These are phyloP conservation scores for Phialophora verrucosa DNA, from an alignment of 2,329 filamentous ascomycete genomes.

Conservation along the genomic window DNA sequence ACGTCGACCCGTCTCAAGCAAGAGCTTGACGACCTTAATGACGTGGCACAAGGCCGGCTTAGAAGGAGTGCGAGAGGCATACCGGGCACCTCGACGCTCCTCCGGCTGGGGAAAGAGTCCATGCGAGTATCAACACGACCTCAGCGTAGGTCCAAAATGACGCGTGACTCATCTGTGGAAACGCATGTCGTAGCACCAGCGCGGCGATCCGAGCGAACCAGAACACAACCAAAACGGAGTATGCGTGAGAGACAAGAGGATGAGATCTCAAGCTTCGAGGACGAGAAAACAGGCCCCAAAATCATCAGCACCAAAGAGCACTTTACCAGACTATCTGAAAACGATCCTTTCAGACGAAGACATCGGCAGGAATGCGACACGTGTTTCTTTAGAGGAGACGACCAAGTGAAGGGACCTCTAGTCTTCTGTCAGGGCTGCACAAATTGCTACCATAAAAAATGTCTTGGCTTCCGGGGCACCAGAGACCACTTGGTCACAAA, in stretches of 20 bases:
- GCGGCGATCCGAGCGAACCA: slow-evolving; percentile 44
- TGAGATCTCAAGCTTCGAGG: slow-evolving; percentile 48
- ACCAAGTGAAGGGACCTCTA: slow-evolving; percentile 68
- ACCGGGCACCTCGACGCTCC: slow-evolving; percentile 23
- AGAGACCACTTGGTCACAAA: slow-evolving; percentile 94
- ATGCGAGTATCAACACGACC: slow-evolving; percentile 8
- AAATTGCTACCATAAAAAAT: slow-evolving; percentile 79
- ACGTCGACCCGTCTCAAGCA: slow-evolving; percentile 19
- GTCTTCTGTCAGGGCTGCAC: slow-evolving; percentile 93
- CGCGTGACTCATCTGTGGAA: slow-evolving; percentile 25
- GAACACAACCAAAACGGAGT: slow-evolving; percentile 44
- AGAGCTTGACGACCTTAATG: slow-evolving; percentile 25
- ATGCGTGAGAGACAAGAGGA: slow-evolving; percentile 59
- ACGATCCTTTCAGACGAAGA: slow-evolving; percentile 69
- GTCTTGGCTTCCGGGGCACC: slow-evolving; percentile 72
- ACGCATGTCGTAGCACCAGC: slow-evolving; percentile 36
- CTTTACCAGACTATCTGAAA: slow-evolving; percentile 67
- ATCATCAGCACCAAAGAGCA: slow-evolving; percentile 71
- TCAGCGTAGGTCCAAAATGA: slow-evolving; percentile 6
- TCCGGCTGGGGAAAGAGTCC: slow-evolving; percentile 8
- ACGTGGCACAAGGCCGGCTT: slow-evolving; percentile 23
- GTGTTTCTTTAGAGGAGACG: slow-evolving; percentile 65
- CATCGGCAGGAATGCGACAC: slow-evolving; percentile 76
- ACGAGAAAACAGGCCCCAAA: slow-evolving; percentile 57
- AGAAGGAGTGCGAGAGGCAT: slow-evolving; percentile 29